phyloP scores from a whole-genome alignment of 192 early-diverging fungal genomes.

The Podila verticillata region DNA sequence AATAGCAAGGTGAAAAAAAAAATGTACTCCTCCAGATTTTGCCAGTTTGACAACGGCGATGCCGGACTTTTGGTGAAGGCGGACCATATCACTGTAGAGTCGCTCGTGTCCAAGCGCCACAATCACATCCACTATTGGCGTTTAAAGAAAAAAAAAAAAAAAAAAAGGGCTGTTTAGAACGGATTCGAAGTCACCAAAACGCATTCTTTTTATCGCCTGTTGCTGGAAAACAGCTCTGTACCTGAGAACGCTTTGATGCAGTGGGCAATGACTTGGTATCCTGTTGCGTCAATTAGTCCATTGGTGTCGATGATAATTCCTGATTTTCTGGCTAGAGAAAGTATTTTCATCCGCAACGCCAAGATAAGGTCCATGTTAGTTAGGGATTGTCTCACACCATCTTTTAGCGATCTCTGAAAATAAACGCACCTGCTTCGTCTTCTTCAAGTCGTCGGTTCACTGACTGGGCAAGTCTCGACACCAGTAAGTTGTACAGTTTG shows the following conservation, averaged over 20 bases:
- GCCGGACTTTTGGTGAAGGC: constrained; percentile 59
- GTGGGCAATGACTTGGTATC: constrained; percentile 79
- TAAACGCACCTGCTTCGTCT: constrained; percentile 63
- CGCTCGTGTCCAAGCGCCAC: constrained; percentile 94
- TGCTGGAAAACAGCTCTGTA: constrained; percentile 24
- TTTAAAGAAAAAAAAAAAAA: neutral
- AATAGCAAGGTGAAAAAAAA: constrained; percentile 6
- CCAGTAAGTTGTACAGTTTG: constrained; percentile 80
- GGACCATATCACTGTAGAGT: constrained; percentile 83
- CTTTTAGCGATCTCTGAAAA: neutral
- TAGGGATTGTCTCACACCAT: neutral
- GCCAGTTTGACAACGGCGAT: constrained; percentile 85
- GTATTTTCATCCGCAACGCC: neutral
- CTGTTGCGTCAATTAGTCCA: constrained; percentile 80
- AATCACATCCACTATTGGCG: constrained; percentile 81
- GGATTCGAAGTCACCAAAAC: neutral
- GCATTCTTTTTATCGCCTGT: too few relatives aligned
- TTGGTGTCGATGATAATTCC: constrained; percentile 91
- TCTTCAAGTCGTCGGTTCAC: constrained; percentile 70
- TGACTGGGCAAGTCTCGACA: constrained; percentile 67
- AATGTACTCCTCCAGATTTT: constrained; percentile 91
- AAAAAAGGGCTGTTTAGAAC: neutral
- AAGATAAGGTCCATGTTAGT: neutral
- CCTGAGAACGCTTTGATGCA: constrained; percentile 76
- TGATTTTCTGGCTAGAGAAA: constrained; percentile 61